phyloP scores from a whole-genome alignment of 139 green algal species.

The Chlorella vulgaris region DNA sequence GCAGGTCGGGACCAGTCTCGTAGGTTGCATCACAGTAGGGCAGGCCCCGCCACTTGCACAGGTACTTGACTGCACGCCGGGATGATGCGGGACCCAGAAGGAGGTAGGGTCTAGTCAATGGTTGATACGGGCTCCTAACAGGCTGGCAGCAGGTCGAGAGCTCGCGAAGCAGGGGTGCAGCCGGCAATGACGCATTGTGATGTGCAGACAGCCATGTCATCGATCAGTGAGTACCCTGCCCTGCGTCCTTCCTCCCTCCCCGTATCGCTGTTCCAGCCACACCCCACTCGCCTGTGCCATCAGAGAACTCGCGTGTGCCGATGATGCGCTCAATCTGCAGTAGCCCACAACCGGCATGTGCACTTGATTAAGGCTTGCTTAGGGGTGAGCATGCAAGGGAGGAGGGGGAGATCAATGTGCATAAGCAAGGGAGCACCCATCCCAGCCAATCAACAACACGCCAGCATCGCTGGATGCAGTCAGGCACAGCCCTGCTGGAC shows the following conservation, averaged over 20 bases:
- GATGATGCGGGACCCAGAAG: not conserved
- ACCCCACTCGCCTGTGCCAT: not conserved
- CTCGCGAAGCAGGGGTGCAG: not conserved
- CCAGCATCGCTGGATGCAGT: no score
- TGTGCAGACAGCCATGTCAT: no score
- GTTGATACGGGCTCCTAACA: not conserved
- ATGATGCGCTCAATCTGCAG: constrained; percentile 69
- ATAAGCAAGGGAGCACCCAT: not conserved
- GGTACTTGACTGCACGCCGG: constrained; percentile 52
- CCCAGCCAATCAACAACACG: no score
- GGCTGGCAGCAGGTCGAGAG: not conserved
- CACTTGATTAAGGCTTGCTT: no score
- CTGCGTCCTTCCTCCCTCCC: no score
- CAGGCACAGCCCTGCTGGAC: no score
- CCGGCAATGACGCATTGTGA: no score
- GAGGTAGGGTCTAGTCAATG: not conserved
- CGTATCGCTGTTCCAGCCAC: no score
- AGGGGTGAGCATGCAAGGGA: not conserved
- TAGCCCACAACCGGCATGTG: not conserved
- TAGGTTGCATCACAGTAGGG: constrained; percentile 92
- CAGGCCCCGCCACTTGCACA: constrained; percentile 93
- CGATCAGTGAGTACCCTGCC: no score
- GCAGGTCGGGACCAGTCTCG: constrained; percentile 69
- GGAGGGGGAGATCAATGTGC: not conserved
- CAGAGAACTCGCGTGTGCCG: constrained; percentile 39